Base-by-base conservation (phyloP, 108 stramenopile genomes). In the Nitzschia putrida region DNA sequence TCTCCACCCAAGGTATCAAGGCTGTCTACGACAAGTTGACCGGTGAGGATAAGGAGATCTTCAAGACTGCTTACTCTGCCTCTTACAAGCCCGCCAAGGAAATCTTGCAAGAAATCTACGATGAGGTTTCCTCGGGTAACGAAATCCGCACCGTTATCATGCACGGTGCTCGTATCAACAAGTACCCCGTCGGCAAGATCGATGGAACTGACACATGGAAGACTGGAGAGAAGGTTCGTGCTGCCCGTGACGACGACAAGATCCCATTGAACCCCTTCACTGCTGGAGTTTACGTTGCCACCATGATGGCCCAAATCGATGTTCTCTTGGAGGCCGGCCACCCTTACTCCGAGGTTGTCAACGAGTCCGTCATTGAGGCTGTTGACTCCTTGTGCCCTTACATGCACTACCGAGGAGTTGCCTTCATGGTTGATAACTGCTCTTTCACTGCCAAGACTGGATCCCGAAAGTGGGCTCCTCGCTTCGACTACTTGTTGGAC, bases 351-450 rank as follows among this genome's bases (percentile, higher is more conserved):
- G 97, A 98, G 87, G 94, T 97, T 73, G 93, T 98, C 67, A 98
- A 98, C 81, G 97, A 98, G 76, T 96, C 96, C 47, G 97, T 98
- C 63, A 98, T 98, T 76, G 97, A 98, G 81, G 97, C 97, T 49
- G 97, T 98, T 29, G 97, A 98, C 79, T 97, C 96, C 40, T 80
- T 98, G 50, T 95, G 95, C 80, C 97, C 97, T 18, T 98, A 98
- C 93, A 98, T 97, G 97, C 97, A 98, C 91, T 96, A 96, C 92
- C 81, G 92, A 70, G 96, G 97, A 14, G 94, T 98, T 76, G 95
- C 97, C 58, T 97, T 97, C 88, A 98, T 98, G 97, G 97, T 98
- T 57, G 97, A 98, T 80, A 98, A 98, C 90, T 98, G 97, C 90
- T 97, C 95, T 50, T 96, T 95, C 88, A 98, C 97, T 51, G 97